Conservation (phyloP, 805 yeast genomes). For the Candida sanyiensis region DNA sequence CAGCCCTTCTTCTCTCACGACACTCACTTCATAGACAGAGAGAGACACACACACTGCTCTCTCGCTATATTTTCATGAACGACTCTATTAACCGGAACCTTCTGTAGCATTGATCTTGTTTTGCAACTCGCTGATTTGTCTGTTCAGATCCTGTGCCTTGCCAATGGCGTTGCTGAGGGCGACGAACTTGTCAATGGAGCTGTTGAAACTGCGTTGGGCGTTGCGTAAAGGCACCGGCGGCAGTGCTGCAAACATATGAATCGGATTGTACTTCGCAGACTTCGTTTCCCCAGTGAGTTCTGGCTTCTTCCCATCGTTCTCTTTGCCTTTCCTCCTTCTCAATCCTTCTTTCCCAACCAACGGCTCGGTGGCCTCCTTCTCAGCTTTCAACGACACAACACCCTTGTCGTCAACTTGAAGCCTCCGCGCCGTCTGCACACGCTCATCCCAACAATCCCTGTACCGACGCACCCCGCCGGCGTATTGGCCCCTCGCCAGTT, state of each 20-base stretch:
- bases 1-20: too few relatives aligned
- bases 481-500: constrained; percentile 43
- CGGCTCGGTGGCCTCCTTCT: constrained; percentile 1
- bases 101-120: not conserved
- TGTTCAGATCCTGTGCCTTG: not conserved
- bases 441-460: constrained; percentile 40
- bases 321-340: constrained; percentile 11
- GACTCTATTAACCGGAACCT: not conserved
- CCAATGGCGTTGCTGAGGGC: not conserved
- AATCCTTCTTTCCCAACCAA: not conserved
- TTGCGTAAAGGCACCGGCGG: constrained; percentile 37
- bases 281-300: constrained; percentile 1
- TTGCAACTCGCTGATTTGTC: not conserved
- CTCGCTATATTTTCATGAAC: too few relatives aligned
- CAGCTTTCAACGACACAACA: not conserved
- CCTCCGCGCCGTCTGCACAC: constrained; percentile 24
- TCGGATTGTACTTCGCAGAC: constrained; percentile 28
- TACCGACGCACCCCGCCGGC: constrained; percentile 27
- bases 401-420: constrained; percentile 4
- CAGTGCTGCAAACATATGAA: constrained; percentile 43
- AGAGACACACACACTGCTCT: too few relatives aligned
- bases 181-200: constrained; percentile 24
- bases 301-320: not conserved
- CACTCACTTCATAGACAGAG: not conserved
- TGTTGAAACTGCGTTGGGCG: constrained; percentile 34